Percentiles rank a stretch among this genome's conserved stretches.
phyloP scores from a whole-genome alignment of 148 eudicot species.

The Silene conica region DNA sequence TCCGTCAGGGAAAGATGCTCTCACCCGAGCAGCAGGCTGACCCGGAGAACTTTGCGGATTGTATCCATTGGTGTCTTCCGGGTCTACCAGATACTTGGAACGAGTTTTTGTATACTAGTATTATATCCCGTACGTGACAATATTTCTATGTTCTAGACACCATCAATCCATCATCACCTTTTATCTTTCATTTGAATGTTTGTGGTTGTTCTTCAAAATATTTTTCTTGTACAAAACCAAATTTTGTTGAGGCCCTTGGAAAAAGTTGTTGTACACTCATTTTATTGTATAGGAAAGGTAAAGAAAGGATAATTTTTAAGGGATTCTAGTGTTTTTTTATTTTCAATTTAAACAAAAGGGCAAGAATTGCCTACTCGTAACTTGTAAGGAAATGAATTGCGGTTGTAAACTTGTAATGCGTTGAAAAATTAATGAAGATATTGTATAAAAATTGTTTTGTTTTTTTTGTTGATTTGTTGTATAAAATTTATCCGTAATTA shows the following conservation, averaged over 20 bases:
- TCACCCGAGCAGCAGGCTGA: constrained; percentile 68
- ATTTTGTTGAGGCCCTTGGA: constrained; percentile 13
- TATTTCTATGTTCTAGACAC: background rate
- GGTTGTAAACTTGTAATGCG: constrained; percentile 8
- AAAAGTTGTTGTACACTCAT: background rate
- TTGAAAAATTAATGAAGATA: background rate
- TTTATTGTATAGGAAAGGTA: constrained; percentile 4
- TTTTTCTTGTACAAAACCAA: constrained; percentile 1
- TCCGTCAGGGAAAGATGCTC: constrained; percentile 76
- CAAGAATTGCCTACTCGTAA: constrained; percentile 6
- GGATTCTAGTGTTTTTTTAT: constrained; percentile 58
- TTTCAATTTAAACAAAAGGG: background rate
- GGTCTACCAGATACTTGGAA: constrained; percentile 96
- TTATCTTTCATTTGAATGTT: background rate
- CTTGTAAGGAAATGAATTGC: background rate
- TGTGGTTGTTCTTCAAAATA: background rate
- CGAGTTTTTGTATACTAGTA: constrained; percentile 76
- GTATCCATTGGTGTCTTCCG: constrained; percentile 97
- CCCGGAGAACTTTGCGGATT: constrained; percentile 67
- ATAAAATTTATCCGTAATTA: no score
- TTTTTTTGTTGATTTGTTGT: no score
- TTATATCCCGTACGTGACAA: constrained; percentile 38
- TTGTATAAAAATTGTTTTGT: no score
- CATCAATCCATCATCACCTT: background rate
- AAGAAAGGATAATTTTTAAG: background rate